Base-by-base conservation (phyloP, 2,329 filamentous ascomycete genomes). In the Phaeosphaeria sp. region DNA sequence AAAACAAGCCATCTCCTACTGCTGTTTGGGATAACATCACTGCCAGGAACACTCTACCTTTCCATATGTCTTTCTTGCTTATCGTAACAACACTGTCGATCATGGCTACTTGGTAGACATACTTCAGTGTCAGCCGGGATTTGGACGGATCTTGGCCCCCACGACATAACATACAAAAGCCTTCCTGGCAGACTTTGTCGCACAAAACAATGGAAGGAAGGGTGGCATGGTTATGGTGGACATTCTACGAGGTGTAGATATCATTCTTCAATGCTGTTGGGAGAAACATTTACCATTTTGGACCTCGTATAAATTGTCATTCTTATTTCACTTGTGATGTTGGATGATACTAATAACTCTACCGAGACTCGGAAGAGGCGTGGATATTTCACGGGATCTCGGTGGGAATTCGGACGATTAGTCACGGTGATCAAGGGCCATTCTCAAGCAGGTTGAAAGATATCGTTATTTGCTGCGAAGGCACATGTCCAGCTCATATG, bases 61-160 rank as follows among this genome's bases (percentile, higher is more conserved):
- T 45, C 40, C 57, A 66, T 51, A 69, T 68, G 55, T 68, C 43
- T 68, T 61, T 73, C 65, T 75, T 76, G 74, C 73, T 71, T 76
- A 74, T 63, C 56, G 60, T 57, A 60, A 61, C 57, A 69, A 66
- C 49, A 65, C 53, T 62, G 60, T 60, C 52, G 57, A 51, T 50
- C 22, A 60, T 61, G 51, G 57, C 51, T 57, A 54, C 51, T 64
- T 65, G 63, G 61, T 49, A 63, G 55, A 49, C 54, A 59, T 56
- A 63, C 49, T 56, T 43, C 47, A 56, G 57, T 42, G 52, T 39
- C 20, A 56, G 55, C 49, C 58, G 51, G 18, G 27, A 65, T 55
- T 60, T 65, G 60, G 53, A 4, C 50, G 47, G 61, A 57, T 58
- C 58, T 6, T 39, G 36, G 36, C 15, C 15, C 17, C 36, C 15